Evolutionary conservation across 2,329 filamentous ascomycete genomes (phyloP).

Genomic region (Diaporthe sp.): DNA sequence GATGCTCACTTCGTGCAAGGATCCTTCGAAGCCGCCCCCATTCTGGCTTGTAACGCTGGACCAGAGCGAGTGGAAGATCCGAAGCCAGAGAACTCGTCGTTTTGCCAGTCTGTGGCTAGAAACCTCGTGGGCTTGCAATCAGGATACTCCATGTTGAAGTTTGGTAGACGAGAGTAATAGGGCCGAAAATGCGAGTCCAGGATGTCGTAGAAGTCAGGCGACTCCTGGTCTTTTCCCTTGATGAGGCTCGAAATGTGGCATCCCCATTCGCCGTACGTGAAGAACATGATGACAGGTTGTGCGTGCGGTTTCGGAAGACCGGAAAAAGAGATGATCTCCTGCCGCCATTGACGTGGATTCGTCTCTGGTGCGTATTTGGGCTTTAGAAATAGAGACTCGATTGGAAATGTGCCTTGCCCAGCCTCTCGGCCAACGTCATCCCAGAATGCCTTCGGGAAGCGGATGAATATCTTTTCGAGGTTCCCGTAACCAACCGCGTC

Average conservation of each 20-base stretch:
- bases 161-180: slow-evolving; percentile 12
- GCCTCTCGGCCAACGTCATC: slow-evolving; percentile 33
- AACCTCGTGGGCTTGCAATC: not conserved
- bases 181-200: not conserved
- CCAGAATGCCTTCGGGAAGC: slow-evolving; percentile 47
- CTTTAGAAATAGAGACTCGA: slow-evolving; percentile 3
- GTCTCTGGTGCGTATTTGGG: not conserved
- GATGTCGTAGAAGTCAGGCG: not conserved
- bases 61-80: not conserved
- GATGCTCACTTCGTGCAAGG: not conserved
- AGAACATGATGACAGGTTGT: slow-evolving; percentile 6
- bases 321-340: slow-evolving; percentile 20
- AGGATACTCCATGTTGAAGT: not conserved
- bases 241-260: not conserved
- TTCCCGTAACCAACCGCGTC: slow-evolving; percentile 48
- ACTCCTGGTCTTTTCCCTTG: not conserved
- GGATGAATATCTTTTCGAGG: slow-evolving; percentile 48
- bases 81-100: not conserved
- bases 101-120: slow-evolving; percentile 17
- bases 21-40: not conserved
- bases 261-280: not conserved
- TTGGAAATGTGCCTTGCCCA: not conserved
- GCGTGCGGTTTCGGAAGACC: not conserved
- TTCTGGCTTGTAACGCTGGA: not conserved
- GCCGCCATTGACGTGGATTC: slow-evolving; percentile 10